Evolutionary conservation across 495 filamentous ascomycete species (phyloP), one percentile per base, ranked within the genome.

Genomic region (Neurospora sp.): DNA sequence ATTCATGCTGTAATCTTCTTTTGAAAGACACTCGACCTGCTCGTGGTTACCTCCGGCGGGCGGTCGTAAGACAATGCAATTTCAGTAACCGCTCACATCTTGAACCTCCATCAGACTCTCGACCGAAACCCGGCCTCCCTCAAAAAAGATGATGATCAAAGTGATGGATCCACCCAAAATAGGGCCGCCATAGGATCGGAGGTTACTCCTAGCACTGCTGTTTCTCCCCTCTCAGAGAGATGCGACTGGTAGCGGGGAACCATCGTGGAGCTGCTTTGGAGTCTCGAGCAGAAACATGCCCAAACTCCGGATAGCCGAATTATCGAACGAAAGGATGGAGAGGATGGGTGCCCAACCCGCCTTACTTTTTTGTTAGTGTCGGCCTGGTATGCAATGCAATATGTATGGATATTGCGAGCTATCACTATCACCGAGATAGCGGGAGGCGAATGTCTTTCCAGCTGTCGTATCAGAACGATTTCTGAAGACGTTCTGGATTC

Each of bases 21-120:
- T 10, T 40, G 59, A 73, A 68, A 38, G 70, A 70, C 44, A 40
- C 38, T 16, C 65, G 59, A 73, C 40, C 68, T 73, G 72, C 68
- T 70, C 48, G 71, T 69, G 68, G 71, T 45, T 40, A 70, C 70
- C 76, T 70, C 20, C 71, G 48, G 72, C 70, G 40, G 74, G 70
- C 73, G 41, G n/a, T 70, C 38, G 70, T 74, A 72, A 76, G 68
- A 79, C 75, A 75, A 10, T 31, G 74, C 73, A 80, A 80, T 79
- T 73, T 77, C 78, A 79, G 75, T 77, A 79, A 72, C 72, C 78
- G 79, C 79, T 79, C 74, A 70, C 71, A 72, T 75, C 31, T 45
- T 20, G 40, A 70, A 44, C 27, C 27, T 35, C 17, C 22, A 31
- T 31, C 53, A 35, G 22, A 35, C 6, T 17, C 22, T 31, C 14